phyloP scores from a whole-genome alignment of 2,329 filamentous ascomycete species.

The Sarocladium oryzae region DNA sequence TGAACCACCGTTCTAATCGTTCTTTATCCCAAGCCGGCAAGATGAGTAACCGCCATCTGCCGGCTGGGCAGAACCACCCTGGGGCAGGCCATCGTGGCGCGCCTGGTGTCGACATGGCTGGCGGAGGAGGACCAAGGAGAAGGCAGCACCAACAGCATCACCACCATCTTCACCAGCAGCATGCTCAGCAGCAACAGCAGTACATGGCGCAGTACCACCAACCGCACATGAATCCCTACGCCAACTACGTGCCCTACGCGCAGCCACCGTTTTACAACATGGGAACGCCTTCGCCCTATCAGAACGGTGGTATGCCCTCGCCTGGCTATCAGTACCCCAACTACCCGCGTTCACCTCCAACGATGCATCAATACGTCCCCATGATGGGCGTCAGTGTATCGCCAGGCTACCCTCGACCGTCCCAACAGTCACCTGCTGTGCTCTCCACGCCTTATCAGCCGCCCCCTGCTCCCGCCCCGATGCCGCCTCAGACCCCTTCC shows the following conservation, averaged over 20 bases:
- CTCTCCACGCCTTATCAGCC: conserved; percentile 52
- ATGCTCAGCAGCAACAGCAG: conserved; percentile 20
- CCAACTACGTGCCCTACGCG: conserved; percentile 44
- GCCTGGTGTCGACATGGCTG: conserved; percentile 27
- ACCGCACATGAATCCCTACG: conserved; percentile 38
- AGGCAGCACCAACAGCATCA: conserved; percentile 13
- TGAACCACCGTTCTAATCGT: neutral
- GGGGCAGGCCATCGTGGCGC: conserved; percentile 28
- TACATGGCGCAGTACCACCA: conserved; percentile 27
- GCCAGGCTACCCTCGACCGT: conserved; percentile 42
- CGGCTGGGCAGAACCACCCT: conserved; percentile 58
- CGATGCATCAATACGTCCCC: conserved; percentile 48
- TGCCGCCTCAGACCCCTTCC: conserved; percentile 44
- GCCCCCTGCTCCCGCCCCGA: conserved; percentile 36
- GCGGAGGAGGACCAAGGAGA: conserved; percentile 14
- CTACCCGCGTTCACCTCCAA: conserved; percentile 42
- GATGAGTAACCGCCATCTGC: conserved; percentile 73
- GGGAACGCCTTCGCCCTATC: conserved; percentile 47
- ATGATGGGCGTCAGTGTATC: conserved; percentile 41
- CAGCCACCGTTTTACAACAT: conserved; percentile 42
- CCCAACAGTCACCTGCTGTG: conserved; percentile 45
- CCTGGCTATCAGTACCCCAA: conserved; percentile 40
- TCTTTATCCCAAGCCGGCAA: conserved; percentile 57
- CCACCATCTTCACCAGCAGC: conserved; percentile 11
- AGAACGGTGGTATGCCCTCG: conserved; percentile 40